These are phyloP conservation scores for Byssoonygena ceratinophila DNA, from an alignment of 2,329 filamentous ascomycete species.

Conservation along the genomic window DNA sequence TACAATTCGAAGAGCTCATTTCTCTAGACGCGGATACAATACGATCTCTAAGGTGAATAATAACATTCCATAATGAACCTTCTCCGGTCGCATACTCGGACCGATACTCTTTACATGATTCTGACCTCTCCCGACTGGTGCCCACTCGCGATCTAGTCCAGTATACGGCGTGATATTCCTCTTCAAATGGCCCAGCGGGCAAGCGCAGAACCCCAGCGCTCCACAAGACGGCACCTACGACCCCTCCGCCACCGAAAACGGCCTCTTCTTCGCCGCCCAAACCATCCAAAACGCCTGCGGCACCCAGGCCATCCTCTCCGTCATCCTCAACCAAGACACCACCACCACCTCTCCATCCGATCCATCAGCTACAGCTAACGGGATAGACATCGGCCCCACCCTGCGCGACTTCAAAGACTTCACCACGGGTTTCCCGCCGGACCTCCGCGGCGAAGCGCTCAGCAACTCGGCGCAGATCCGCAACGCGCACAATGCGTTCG, in stretches of 20 bases:
- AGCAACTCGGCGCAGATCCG: conserved; percentile 62
- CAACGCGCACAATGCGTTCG: conserved; percentile 81
- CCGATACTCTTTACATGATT: too few species aligned
- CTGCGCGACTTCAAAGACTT: conserved; percentile 78
- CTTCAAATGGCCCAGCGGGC: conserved; percentile 62
- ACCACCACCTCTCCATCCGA: conserved; percentile 16
- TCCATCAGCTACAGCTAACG: conserved; percentile 9
- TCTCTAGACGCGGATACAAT: conserved; percentile 63
- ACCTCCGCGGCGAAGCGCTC: conserved; percentile 60
- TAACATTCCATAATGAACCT: background rate
- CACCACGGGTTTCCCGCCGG: conserved; percentile 68
- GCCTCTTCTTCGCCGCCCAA: conserved; percentile 86
- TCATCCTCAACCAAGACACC: conserved; percentile 69
- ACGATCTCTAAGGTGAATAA: conserved; percentile 32
- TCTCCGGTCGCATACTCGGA: too few species aligned
- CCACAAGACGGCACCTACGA: conserved; percentile 79
- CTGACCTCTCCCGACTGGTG: conserved; percentile 30
- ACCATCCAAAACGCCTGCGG: conserved; percentile 98
- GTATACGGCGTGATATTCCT: conserved; percentile 97
- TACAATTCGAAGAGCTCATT: conserved; percentile 95
- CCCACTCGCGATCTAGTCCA: conserved; percentile 38
- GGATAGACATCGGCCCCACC: conserved; percentile 60
- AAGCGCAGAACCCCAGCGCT: conserved; percentile 56
- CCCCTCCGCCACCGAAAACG: conserved; percentile 53
- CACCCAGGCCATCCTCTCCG: conserved; percentile 85